Percentiles rank a stretch among this genome's conserved stretches.
These are phyloP conservation scores for Cercospora canescens DNA, from an alignment of 2,329 filamentous ascomycete genomes.

Conservation along the genomic window DNA sequence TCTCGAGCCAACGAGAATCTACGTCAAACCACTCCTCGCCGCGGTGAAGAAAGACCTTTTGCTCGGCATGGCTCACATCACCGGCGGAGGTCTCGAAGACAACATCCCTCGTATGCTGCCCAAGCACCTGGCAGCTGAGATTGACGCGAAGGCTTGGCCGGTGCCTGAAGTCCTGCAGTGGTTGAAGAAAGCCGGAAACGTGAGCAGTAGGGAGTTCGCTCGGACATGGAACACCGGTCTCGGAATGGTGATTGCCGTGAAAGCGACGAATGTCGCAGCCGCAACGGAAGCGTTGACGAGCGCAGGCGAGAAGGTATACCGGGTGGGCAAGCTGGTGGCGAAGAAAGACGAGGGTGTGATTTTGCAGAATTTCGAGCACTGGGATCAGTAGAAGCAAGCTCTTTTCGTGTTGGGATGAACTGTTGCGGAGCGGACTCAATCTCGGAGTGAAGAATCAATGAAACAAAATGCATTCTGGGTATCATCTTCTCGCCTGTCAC, in stretches of 20 bases:
- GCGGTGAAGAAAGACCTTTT: slow-evolving; percentile 63
- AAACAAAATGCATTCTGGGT: not conserved
- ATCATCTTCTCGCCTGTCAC: not conserved
- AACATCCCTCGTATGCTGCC: slow-evolving; percentile 96
- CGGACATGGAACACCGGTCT: slow-evolving; percentile 93
- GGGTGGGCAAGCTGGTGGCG: slow-evolving; percentile 69
- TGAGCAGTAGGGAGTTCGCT: slow-evolving; percentile 77
- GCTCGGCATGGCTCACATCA: slow-evolving; percentile 96
- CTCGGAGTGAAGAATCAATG: not conserved
- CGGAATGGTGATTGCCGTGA: slow-evolving; percentile 89
- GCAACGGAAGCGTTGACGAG: slow-evolving; percentile 62
- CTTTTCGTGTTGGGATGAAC: not conserved
- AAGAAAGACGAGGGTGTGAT: slow-evolving; percentile 61
- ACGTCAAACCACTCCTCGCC: slow-evolving; percentile 71
- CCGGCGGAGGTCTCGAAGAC: slow-evolving; percentile 86
- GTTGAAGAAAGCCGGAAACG: slow-evolving; percentile 73
- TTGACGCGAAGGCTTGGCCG: slow-evolving; percentile 75
- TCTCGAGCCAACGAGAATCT: slow-evolving; percentile 88
- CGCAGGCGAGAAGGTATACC: slow-evolving; percentile 74
- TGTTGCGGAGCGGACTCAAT: too few species aligned
- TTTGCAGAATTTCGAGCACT: slow-evolving; percentile 57
- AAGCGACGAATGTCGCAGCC: slow-evolving; percentile 60
- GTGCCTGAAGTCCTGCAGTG: slow-evolving; percentile 81
- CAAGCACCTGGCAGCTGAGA: slow-evolving; percentile 70
- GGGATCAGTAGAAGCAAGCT: slow-evolving; percentile 19